Evolutionary conservation across 805 yeast genomes (phyloP), one percentile per base, ranked within the genome.

Genomic region (Myxozyma sirexii): DNA sequence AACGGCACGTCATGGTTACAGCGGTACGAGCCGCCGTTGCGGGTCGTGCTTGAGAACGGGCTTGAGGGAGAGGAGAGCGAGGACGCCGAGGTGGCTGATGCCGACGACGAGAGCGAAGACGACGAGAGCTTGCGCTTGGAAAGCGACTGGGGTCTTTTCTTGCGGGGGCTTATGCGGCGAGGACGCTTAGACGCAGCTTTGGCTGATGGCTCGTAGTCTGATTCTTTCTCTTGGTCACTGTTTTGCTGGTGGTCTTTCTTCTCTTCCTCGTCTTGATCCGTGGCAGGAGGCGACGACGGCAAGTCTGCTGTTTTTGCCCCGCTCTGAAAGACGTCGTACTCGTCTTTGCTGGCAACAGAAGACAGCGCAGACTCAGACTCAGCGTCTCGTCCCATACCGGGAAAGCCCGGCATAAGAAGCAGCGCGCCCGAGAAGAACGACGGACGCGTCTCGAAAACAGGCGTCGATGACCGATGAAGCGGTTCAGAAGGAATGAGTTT

Each of bases 21-120:
- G 29, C 57, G 43, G 37, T 53, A 53, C 15, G 57, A 53, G 4
- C 57, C 57, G 6, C 57, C 57, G 44, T 53, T 53, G 42, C 57
- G 49, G 12, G 49, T 52, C 13, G 52, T n/a, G n/a, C 39, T 35
- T 3, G 52, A 35, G 21, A 35, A 48, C 27, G 26, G 31, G 3
- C 27, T 24, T 12, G 23, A 13, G 12, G 33, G n/a, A 3, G 48
- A 29, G 7, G 37, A 10, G 10, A 21, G 5, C 29, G 52, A 19
- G 17, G 38, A 15, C 17, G 33, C 4, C 21, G 52, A 31, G 12
- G 42, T 6, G 13, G 33, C 23, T 45, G 8, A 52, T 48, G 35
- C 21, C 23, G 47, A 21, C 19, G 38, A 27, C 19, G 29, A 2
- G 21, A 10, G 4, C 21, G 19, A 38, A 2, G 21, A n/a, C 10